These are phyloP conservation scores for Euphorbia peplus DNA, from an alignment of 345 rosid species.

Conservation along the genomic window DNA sequence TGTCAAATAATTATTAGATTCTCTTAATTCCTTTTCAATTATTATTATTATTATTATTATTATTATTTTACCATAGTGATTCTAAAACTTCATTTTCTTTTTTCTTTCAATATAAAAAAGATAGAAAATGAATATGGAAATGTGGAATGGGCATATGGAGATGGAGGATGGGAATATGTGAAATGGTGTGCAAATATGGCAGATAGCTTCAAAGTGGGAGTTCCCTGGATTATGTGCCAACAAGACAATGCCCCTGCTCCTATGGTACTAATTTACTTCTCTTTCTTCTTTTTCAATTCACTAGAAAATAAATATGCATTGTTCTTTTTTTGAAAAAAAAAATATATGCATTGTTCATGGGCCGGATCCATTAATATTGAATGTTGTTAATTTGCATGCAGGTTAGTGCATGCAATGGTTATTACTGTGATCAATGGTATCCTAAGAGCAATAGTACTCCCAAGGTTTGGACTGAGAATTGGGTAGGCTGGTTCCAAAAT, in stretches of 20 bases:
- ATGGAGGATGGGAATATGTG: slow-evolving; percentile 9
- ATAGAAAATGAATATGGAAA: slow-evolving; percentile 28
- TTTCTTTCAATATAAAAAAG: background rate
- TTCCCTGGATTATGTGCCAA: slow-evolving; percentile 68
- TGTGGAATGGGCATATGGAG: slow-evolving; percentile 12
- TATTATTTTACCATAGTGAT: background rate
- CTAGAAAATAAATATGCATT: no score
- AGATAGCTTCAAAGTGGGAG: slow-evolving; percentile 32
- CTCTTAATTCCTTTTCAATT: background rate
- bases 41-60: no score
- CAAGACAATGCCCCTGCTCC: slow-evolving; percentile 42
- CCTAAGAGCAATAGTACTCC: background rate
- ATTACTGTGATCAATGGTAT: slow-evolving; percentile 9
- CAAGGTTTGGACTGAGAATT: slow-evolving; percentile 25
- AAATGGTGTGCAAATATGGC: slow-evolving; percentile 41
- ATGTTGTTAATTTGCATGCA: no score
- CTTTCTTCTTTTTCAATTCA: background rate
- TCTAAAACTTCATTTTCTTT: background rate
- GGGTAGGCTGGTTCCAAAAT: slow-evolving; percentile 21
- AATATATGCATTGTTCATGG: no score
- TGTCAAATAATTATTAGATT: background rate
- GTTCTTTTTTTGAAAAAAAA: no score
- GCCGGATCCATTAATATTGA: no score
- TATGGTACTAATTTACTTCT: slow-evolving; percentile 15
- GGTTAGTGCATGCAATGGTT: slow-evolving; percentile 22